Evolutionary conservation across 228 moss, liverwort and hornwort species (phyloP).

Genomic region (Sphagnum fallax): DNA sequence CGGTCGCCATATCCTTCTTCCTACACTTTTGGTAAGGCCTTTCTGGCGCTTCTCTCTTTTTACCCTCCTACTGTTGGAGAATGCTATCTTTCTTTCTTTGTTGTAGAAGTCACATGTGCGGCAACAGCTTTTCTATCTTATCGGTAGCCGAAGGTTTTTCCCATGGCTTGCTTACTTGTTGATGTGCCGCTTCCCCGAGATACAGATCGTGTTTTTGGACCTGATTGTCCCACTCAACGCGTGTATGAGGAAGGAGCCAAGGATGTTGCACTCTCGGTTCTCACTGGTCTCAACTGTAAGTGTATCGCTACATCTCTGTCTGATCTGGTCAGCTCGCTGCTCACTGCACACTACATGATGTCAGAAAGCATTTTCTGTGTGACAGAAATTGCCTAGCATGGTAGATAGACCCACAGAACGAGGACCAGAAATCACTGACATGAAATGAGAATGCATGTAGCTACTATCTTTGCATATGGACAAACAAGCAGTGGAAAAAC

Average conservation of each 20-base stretch:
- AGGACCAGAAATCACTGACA: neutral
- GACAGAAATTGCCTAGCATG: neutral
- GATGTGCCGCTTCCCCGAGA: no score
- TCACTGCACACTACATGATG: neutral
- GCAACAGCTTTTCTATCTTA: no score
- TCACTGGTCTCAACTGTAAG: slow-evolving; percentile 95
- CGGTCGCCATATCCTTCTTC: slow-evolving; percentile 69
- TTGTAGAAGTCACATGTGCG: neutral
- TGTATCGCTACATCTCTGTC: neutral
- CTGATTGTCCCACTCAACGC: slow-evolving; percentile 73
- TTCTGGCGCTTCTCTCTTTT: neutral
- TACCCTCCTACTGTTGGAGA: neutral
- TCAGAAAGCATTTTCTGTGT: neutral
- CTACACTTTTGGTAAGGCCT: slow-evolving; percentile 52
- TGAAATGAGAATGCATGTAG: slow-evolving; percentile 25
- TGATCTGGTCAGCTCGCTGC: neutral
- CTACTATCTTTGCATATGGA: slow-evolving; percentile 97
- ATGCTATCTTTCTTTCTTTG: neutral
- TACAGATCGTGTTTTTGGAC: slow-evolving; percentile 93
- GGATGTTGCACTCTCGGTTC: slow-evolving; percentile 92
- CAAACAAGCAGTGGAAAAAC: slow-evolving; percentile 99
- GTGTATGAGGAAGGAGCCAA: slow-evolving; percentile 98
- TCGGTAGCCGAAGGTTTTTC: no score
- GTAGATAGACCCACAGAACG: neutral
- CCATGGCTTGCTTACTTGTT: no score